Base-by-base conservation (phyloP, 768 basidiomycete species). In the Podaxis rugospora region DNA sequence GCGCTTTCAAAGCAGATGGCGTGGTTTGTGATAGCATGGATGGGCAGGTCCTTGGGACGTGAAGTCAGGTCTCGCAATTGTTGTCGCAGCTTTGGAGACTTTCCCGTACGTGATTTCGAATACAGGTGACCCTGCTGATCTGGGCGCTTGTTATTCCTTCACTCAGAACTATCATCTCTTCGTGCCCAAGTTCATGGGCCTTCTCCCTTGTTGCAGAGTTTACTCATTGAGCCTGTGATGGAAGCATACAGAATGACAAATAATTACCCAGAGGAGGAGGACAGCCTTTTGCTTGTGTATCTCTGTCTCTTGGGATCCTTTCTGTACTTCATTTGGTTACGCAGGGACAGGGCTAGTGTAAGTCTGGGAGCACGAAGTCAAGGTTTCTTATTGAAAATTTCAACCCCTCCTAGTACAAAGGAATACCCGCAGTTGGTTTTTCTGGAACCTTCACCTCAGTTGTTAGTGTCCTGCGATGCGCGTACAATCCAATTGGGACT, bases 91-190 rank as follows among this genome's bases (percentile, higher is more conserved):
- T 65, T 88, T 92, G 58, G 80, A 81, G 37, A 92, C 79, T 61
- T 81, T 85, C 79, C 92, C 92, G 79, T 92, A 92, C 39, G 16
- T 40, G 1, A 40, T 11, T 40, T 5, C 14, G 13, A n/a, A 40
- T 40, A n/a, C 39, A n/a, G 16, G 39, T 13, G 40, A 42, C 13
- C 11, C 40, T 13, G 1, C 40, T 16, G 40, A 42, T 42, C 40
- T 14, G 27, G 25, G 50, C 27, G 50, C 50, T 51, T 32, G 27
- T 25, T 51, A 25, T 25, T 28, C n/a, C 25, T 32, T 7, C 28
- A 7, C 28, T 32, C 28, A 32, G 28, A 32, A 32, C 28, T 7
- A 9, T 32, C 28, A 10, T 7, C 25, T 32, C 25, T 4, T 13
- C 25, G 7, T 32, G 28, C 28, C 11, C 27, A 32, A 35, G 23